Percentiles rank a stretch among this genome's conserved stretches.
These are phyloP conservation scores for Myrmaecium sp. DNA, from an alignment of 2,329 filamentous ascomycete genomes.

Conservation along the genomic window DNA sequence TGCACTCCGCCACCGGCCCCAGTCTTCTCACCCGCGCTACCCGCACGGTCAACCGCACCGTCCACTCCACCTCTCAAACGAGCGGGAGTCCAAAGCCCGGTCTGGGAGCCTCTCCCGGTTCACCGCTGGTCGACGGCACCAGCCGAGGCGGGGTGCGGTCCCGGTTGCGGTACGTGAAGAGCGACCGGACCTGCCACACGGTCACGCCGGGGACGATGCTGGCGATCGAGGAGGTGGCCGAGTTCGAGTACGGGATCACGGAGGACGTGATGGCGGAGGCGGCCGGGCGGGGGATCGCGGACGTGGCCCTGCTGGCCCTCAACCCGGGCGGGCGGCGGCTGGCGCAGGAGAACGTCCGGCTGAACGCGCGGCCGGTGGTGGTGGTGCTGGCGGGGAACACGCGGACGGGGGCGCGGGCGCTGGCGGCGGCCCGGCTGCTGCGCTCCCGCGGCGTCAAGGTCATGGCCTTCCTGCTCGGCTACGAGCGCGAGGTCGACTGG, in stretches of 20 bases:
- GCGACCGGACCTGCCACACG: conserved; percentile 38
- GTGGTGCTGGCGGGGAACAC: conserved; percentile 93
- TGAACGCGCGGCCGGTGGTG: conserved; percentile 35
- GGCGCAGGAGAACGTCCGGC: conserved; percentile 24
- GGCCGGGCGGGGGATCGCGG: conserved; percentile 72
- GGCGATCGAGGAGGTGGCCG: conserved; percentile 79
- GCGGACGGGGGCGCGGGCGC: conserved; percentile 66
- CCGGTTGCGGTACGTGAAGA: no score
- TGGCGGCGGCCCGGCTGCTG: conserved; percentile 75
- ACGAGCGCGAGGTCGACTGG: conserved; percentile 67
- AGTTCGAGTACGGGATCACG: conserved; percentile 69
- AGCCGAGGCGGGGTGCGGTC: no score
- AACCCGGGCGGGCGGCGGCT: conserved; percentile 39
- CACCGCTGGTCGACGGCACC: no score
- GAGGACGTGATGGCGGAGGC: conserved; percentile 89
- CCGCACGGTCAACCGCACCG: conserved; percentile 12
- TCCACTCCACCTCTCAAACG: conserved; percentile 14
- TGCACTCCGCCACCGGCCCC: conserved; percentile 13
- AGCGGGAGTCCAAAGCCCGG: conserved; percentile 17
- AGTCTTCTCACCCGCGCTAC: conserved; percentile 15
- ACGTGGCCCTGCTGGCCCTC: conserved; percentile 58
- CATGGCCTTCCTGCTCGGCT: conserved; percentile 66
- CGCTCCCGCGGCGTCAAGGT: conserved; percentile 69
- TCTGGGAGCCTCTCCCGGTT: conserved; percentile 10
- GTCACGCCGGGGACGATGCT: conserved; percentile 67